These are phyloP conservation scores for Helotiales sp. DNA, from an alignment of 2,329 filamentous ascomycete genomes.

Conservation along the genomic window DNA sequence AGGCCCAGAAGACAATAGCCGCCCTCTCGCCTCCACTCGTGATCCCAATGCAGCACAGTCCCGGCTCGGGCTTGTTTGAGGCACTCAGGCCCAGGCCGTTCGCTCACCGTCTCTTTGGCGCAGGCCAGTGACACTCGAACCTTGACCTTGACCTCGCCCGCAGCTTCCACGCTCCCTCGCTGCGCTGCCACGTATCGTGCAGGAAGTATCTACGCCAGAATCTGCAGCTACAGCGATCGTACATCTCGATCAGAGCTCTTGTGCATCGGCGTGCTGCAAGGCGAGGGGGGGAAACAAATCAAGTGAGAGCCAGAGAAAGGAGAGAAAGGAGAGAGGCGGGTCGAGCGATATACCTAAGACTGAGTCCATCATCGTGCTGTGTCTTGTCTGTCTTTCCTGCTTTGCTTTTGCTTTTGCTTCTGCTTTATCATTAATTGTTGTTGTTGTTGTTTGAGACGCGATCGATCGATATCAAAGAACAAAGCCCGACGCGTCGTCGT, in stretches of 20 bases:
- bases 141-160: too few species aligned
- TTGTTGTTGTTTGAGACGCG: constrained; percentile 22
- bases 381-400: constrained; percentile 17
- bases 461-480: background rate
- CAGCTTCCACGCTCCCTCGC: constrained; percentile 1
- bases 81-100: constrained; percentile 28
- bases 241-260: constrained; percentile 37
- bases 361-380: constrained; percentile 23
- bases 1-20: background rate
- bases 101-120: constrained; percentile 11
- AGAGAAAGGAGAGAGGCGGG: constrained; percentile 13
- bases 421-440: constrained; percentile 14
- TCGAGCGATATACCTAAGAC: constrained; percentile 24
- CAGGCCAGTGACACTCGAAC: background rate
- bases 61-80: constrained; percentile 11
- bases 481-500: constrained; percentile 31
- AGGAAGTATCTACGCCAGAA: constrained; percentile 35
- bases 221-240: constrained; percentile 39
- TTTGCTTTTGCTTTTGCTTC: constrained; percentile 17
- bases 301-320: constrained; percentile 22
- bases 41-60: constrained; percentile 2
- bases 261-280: constrained; percentile 34
- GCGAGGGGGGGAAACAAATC: constrained; percentile 29
- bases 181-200: constrained; percentile 41
- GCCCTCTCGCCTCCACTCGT: background rate